Percentiles rank a stretch among this genome's conserved stretches.
phyloP scores from a whole-genome alignment of 495 filamentous ascomycete species.

The Hypoxylon subgilvum region DNA sequence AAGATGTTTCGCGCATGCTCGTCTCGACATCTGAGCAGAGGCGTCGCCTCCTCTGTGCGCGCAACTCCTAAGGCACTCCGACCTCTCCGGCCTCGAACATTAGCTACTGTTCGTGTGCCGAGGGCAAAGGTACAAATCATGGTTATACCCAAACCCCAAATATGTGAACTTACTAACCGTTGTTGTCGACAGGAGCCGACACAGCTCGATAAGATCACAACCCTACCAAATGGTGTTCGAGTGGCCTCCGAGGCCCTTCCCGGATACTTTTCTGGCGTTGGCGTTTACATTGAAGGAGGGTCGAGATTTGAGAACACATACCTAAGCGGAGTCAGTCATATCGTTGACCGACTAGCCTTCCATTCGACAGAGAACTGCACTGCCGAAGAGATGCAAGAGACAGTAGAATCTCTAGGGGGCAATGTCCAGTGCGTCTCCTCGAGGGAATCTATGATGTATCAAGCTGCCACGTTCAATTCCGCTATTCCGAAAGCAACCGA shows the following conservation, averaged over 20 bases:
- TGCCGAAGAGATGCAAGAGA: constrained; percentile 84
- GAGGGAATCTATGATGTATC: constrained; percentile 97
- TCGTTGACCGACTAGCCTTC: constrained; percentile 94
- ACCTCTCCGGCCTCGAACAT: constrained; percentile 27
- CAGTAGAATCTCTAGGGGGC: constrained; percentile 83
- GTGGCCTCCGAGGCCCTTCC: constrained; percentile 95
- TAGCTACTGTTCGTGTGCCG: constrained; percentile 38
- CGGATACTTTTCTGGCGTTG: constrained; percentile 92
- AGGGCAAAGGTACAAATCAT: constrained; percentile 37
- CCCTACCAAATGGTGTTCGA: constrained; percentile 88
- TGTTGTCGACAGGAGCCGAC: constrained; percentile 83
- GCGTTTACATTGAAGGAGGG: constrained; percentile 95
- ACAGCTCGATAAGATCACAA: constrained; percentile 86
- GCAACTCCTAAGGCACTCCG: constrained; percentile 18
- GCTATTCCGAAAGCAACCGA: constrained; percentile 82
- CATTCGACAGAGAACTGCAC: constrained; percentile 81
- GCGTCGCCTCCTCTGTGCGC: constrained; percentile 32
- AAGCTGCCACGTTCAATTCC: constrained; percentile 96
- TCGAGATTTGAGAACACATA: constrained; percentile 90
- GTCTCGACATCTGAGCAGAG: constrained; percentile 31
- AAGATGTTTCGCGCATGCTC: constrained; percentile 41
- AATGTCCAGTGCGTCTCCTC: constrained; percentile 97
- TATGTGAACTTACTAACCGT: too few species aligned
- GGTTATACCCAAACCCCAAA: too few species aligned
- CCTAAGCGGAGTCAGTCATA: constrained; percentile 89